These are phyloP conservation scores for Corymbia calophylla DNA, from an alignment of 441 rosid genomes.

Conservation along the genomic window DNA sequence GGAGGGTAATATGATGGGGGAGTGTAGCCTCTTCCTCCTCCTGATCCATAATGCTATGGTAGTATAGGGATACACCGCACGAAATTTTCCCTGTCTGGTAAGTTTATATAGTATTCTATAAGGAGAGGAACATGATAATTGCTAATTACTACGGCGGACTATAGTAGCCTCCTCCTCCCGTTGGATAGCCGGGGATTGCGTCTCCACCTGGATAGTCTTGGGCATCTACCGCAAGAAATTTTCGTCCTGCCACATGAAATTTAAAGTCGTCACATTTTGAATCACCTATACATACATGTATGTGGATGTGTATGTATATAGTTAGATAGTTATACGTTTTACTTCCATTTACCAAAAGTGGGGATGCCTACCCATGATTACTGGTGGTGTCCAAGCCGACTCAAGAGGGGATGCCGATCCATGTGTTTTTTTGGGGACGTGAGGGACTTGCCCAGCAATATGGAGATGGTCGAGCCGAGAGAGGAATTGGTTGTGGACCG, in stretches of 20 bases:
- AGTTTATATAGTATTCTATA: neutral
- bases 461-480: neutral
- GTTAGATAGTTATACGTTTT: neutral
- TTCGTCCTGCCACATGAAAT: neutral
- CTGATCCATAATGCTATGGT: too few species aligned
- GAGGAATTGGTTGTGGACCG: neutral
- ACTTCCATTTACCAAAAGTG: neutral
- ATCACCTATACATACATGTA: neutral
- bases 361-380: neutral
- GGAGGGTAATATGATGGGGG: neutral
- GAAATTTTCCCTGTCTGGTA: fast-evolving
- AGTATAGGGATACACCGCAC: too few species aligned
- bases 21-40: too few species aligned
- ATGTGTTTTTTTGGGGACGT: neutral
- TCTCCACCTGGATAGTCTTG: neutral
- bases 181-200: too few species aligned
- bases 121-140: neutral
- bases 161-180: neutral
- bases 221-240: neutral
- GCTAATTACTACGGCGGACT: neutral
- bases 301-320: neutral
- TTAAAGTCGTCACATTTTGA: neutral
- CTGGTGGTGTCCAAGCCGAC: neutral
- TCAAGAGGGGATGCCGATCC: neutral
- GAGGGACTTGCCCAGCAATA: neutral